phyloP scores from a whole-genome alignment of 1,139 yeast genomes.

The Yamadazyma triangularis region DNA sequence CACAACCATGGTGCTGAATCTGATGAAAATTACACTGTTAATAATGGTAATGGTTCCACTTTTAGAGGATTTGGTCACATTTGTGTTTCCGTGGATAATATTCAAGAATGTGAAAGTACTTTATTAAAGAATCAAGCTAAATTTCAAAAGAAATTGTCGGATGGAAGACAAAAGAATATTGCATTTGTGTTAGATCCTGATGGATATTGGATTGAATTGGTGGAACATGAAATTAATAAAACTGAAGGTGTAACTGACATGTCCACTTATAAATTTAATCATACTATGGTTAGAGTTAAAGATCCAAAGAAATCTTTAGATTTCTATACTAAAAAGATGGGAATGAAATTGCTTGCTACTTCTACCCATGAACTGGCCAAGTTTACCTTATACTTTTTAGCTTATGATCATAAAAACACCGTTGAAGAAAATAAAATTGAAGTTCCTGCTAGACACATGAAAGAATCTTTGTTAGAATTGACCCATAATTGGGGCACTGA shows the following conservation, averaged over 20 bases:
- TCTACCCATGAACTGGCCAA: slow-evolving; percentile 61
- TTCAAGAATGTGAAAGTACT: slow-evolving; percentile 54
- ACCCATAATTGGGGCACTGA: slow-evolving; percentile 98
- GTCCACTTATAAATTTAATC: slow-evolving; percentile 65
- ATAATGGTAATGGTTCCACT: slow-evolving; percentile 81
- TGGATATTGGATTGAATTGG: slow-evolving; percentile 93
- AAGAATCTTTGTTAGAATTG: slow-evolving; percentile 76
- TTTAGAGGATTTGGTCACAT: slow-evolving; percentile 93
- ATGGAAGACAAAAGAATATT: slow-evolving; percentile 89
- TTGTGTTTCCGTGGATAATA: slow-evolving; percentile 80
- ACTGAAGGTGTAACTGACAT: slow-evolving; percentile 33
- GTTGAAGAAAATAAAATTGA: slow-evolving; percentile 32
- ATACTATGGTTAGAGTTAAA: slow-evolving; percentile 88
- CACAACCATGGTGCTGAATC: slow-evolving; percentile 74
- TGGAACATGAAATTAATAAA: slow-evolving; percentile 53
- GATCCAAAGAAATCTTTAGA: slow-evolving; percentile 73
- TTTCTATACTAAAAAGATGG: slow-evolving; percentile 74
- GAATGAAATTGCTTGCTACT: slow-evolving; percentile 66
- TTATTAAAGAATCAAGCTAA: slow-evolving; percentile 59
- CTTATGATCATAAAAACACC: slow-evolving; percentile 48
- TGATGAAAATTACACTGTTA: slow-evolving; percentile 54
- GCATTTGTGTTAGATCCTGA: slow-evolving; percentile 95
- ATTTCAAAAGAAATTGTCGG: slow-evolving; percentile 78
- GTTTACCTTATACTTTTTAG: slow-evolving; percentile 83
- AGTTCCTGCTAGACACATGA: slow-evolving; percentile 26